A percentile compares a stretch with the other conserved stretches of the same genome.
phyloP scores from a whole-genome alignment of 345 rosid genomes.

The Syzygium aromaticum region DNA sequence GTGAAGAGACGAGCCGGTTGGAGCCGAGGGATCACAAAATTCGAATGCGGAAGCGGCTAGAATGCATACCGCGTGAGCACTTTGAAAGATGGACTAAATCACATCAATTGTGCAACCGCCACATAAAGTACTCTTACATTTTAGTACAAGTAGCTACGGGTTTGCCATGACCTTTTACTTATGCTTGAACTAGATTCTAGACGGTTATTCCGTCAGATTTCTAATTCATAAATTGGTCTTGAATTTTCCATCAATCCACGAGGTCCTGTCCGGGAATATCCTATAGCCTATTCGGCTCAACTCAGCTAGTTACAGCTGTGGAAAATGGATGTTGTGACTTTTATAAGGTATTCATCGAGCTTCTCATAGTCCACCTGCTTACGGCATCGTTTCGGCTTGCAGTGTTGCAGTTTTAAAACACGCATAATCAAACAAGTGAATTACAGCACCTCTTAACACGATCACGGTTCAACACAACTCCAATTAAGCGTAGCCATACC shows the following conservation, averaged over 20 bases:
- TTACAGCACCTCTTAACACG: too few relatives aligned
- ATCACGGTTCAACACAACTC: too few relatives aligned
- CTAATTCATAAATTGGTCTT: background rate
- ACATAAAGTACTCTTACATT: background rate
- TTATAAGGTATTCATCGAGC: background rate
- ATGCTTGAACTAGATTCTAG: background rate
- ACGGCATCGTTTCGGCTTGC: background rate
- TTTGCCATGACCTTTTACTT: too few relatives aligned
- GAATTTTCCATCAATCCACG: background rate
- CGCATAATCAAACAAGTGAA: background rate
- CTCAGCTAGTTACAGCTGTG: accelerated
- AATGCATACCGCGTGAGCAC: background rate
- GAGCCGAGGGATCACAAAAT: background rate
- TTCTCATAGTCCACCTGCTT: background rate
- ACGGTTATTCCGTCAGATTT: background rate
- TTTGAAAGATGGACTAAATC: background rate
- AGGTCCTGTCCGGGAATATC: background rate
- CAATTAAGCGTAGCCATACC: too few relatives aligned
- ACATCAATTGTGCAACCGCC: background rate
- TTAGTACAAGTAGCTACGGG: too few relatives aligned
- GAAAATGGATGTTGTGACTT: background rate
- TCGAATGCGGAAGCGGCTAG: accelerated
- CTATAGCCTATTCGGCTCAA: background rate
- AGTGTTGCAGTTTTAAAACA: background rate
- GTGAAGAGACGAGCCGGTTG: accelerated